Base-by-base conservation (phyloP, 1,139 yeast genomes). In the Tardiomyces digboiensis region DNA sequence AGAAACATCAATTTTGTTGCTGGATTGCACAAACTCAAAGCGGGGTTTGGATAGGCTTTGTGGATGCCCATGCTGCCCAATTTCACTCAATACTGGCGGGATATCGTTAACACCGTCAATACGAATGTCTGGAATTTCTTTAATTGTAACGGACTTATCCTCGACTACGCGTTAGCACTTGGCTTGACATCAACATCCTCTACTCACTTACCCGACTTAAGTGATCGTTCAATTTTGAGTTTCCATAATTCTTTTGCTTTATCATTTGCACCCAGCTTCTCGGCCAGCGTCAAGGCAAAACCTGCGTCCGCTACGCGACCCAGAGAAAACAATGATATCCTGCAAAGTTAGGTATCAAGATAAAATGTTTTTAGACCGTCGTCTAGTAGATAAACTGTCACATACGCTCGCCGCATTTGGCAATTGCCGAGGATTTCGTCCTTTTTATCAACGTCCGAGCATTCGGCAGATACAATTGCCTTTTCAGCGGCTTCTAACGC, bases 1-100 rank as follows among this genome's bases (percentile, higher is more conserved):
- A 1, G 94, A 78, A 29, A 89, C 69, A 6, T 81, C 79, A 14
- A 88, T 75, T 2, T 65, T 60, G 13, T 13, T 8, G 2, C 26
- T 14, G 19, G 43, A 39, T 20, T 54, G 55, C 43, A 26, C 33
- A 26, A 26, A 26, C 33, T 26, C 33, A 16, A 26, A 13, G 10
- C 33, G 33, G 16, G 33, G 33, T 16, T n/a, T 26, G 33, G 16
- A 8, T 26, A 4, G 33, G 10, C 10, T 5, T 16, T n/a, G 5
- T 8, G 16, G 33, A 26, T n/a, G 33, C 5, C 33, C 33, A 12
- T 12, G 26, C 26, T 5, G 10, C 10, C n/a, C n/a, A n/a, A n/a
- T n/a, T n/a, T n/a, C n/a, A 8, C 33, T 16, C 3, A 8, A 16
- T 26, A 13, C 33, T 8, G 33, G 33, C 33, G 33, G 12, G 16